Evolutionary conservation across 225 moss, liverwort and hornwort genomes (phyloP), one percentile per base, ranked within the genome.

Genomic region (Ulota crispa): DNA sequence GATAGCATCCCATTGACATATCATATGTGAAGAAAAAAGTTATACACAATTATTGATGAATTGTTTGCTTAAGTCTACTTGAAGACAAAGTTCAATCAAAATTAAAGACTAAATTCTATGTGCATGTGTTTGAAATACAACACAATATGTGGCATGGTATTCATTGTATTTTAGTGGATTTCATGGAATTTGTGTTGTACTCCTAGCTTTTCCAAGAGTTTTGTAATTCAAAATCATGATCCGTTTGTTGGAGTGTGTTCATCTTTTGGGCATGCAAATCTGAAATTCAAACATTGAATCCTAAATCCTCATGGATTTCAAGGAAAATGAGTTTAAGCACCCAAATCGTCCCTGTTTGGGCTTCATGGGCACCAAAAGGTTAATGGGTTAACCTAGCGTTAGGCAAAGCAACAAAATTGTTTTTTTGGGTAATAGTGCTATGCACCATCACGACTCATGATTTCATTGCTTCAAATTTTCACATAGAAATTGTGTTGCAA

Each of bases 81-180:
- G 34, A 19, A 72, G 53, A 72, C 53, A 72, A 72, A 72, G 32
- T 28, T 72, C 34, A 34, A 53, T 71, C 71, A 71, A 71, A 71
- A 6, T 53, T 32, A 30, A 52, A n/a, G 30, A 71, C 20, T 9
- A 31, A 71, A 52, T 31, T 71, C 13, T 53, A 27, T 16, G 27
- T 47, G 11, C 28, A 47, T 30, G 30, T 14, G 70, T 47, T 18
- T 23, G 42, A 70, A 52, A 70, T 70, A 52, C 50, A 5, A 70
- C 52, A 13, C 28, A 42, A 5, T 26, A 28, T 70, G 50, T 13
- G 3, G 18, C 50, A 52, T 9, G 0, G 50, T 70, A 70, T 70
- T 70, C 28, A 50, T 3, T 45, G 28, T 50, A 70, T 70, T 73
- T 73, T 34, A 73, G 21, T 73, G 57, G 21, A 34, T 56, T 59